Evolutionary conservation across 1,284 basidiomycete genomes (phyloP).

Genomic region (Ustilago vetiveriae): DNA sequence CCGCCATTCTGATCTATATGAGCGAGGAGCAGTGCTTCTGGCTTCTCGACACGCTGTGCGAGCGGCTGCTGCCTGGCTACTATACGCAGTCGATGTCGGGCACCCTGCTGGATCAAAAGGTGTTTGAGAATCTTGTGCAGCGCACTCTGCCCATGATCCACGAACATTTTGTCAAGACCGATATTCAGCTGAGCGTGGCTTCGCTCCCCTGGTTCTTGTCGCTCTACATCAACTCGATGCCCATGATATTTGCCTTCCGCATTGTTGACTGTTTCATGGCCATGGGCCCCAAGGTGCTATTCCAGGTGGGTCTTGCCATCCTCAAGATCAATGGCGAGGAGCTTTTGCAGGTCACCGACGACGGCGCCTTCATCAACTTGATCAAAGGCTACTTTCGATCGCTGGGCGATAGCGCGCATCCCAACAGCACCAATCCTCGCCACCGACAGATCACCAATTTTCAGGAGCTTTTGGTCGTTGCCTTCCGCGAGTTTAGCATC

Average conservation of each 20-base stretch:
- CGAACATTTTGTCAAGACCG: conserved; percentile 88
- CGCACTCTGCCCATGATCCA: conserved; percentile 80
- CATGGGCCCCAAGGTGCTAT: conserved; percentile 97
- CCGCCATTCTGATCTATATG: conserved; percentile 94
- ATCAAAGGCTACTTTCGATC: conserved; percentile 83
- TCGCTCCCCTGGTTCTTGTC: conserved; percentile 95
- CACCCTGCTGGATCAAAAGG: conserved; percentile 94
- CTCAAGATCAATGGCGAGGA: conserved; percentile 98
- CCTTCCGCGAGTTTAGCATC: conserved; percentile 84
- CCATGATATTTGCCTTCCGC: conserved; percentile 97
- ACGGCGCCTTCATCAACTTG: conserved; percentile 87
- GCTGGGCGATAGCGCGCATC: conserved; percentile 93
- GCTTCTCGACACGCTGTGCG: conserved; percentile 93
- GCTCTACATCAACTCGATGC: conserved; percentile 96
- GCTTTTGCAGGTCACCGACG: conserved; percentile 92
- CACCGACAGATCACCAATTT: conserved; percentile 95
- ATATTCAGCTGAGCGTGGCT: conserved; percentile 96
- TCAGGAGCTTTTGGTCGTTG: conserved; percentile 79
- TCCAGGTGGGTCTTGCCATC: conserved; percentile 93
- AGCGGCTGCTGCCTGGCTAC: conserved; percentile 93
- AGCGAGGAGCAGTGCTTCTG: conserved; percentile 99
- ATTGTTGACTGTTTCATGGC: conserved; percentile 99
- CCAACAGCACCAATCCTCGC: conserved; percentile 85
- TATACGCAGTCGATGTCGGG: conserved; percentile 99
- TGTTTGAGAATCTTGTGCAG: conserved; percentile 96